phyloP scores from a whole-genome alignment of 257 asterid species.

The Solanum arcanum region DNA sequence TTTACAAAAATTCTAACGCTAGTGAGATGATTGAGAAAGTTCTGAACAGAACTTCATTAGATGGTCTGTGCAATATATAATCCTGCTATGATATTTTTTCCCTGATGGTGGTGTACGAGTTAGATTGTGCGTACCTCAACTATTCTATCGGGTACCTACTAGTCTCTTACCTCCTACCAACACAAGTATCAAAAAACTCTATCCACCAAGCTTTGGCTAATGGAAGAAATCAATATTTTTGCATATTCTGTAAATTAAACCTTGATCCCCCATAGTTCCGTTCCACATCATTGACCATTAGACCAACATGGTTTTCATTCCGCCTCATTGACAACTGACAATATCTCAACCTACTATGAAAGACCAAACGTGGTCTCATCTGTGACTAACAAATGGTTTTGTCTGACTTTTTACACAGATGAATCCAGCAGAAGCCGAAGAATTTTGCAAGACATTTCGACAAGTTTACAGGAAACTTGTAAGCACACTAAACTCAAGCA shows the following conservation, averaged over 20 bases:
- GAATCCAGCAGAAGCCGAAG: slow-evolving; percentile 66
- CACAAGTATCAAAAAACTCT: neutral
- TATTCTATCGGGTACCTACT: neutral
- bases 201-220: neutral
- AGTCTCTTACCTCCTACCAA: neutral
- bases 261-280: neutral
- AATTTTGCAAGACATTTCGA: slow-evolving; percentile 59
- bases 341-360: neutral
- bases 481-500: slow-evolving; percentile 11
- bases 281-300: neutral
- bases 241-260: neutral
- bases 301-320: neutral
- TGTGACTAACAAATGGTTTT: neutral
- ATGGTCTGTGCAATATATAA: neutral
- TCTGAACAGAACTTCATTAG: neutral
- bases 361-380: neutral
- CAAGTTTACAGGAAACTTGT: slow-evolving; percentile 61
- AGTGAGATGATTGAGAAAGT: neutral
- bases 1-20: neutral
- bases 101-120: neutral
- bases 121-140: neutral
- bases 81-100: neutral
- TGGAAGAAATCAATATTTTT: neutral
- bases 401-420: slow-evolving; percentile 28
- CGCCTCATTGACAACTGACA: neutral